phyloP scores from a whole-genome alignment of 176 grass and related monocot genomes.

The Chloris gayana region DNA sequence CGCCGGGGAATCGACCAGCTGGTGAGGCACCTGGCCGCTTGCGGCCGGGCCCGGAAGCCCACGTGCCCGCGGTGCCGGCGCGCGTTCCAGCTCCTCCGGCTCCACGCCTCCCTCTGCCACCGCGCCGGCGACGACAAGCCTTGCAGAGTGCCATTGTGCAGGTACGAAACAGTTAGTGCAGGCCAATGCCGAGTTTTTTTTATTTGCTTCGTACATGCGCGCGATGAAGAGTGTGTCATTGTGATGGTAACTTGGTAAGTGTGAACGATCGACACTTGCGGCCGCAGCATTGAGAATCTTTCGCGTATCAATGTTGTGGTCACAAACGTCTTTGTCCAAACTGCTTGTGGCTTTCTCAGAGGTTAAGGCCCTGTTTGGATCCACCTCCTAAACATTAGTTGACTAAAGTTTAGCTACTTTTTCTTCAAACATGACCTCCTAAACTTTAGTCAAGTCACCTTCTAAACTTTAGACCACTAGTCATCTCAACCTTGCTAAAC shows the following conservation, averaged over 20 bases:
- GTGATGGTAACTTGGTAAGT: not conserved
- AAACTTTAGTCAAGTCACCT: too few species aligned
- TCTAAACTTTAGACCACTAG: too few species aligned
- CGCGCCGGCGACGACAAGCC: not conserved
- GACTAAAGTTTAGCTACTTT: too few species aligned
- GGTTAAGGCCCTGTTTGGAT: too few species aligned
- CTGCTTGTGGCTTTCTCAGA: not conserved
- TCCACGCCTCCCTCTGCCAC: slow-evolving; percentile 73
- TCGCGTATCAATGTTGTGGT: not conserved
- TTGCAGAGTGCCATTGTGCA: slow-evolving; percentile 69
- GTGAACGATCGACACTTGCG: not conserved
- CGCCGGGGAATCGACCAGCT: slow-evolving; percentile 52
- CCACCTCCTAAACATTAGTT: too few species aligned
- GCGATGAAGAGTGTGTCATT: not conserved
- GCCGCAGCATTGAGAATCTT: not conserved
- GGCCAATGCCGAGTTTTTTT: not conserved
- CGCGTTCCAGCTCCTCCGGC: slow-evolving; percentile 60
- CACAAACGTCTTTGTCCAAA: not conserved
- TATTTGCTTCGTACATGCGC: not conserved
- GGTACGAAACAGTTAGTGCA: slow-evolving; percentile 27
- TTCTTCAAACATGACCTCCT: too few species aligned
- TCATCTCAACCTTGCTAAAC: too few species aligned
- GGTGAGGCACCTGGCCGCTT: slow-evolving; percentile 55
- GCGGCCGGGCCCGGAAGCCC: slow-evolving; percentile 19
- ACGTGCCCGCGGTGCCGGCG: slow-evolving; percentile 65